phyloP scores from a whole-genome alignment of 345 rosid genomes.

The Eucalyptus pauciflora region DNA sequence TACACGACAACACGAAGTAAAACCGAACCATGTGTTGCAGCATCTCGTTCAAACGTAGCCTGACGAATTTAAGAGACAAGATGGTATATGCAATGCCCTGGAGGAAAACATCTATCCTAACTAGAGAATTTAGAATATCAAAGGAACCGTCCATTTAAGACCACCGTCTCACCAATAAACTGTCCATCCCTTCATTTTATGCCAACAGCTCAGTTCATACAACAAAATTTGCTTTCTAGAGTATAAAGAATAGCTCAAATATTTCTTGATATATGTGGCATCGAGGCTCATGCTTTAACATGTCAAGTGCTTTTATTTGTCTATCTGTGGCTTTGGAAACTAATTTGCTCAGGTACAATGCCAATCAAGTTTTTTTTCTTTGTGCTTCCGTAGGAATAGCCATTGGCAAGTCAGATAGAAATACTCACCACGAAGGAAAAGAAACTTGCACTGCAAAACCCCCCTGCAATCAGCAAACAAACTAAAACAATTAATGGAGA shows the following conservation, averaged over 20 bases:
- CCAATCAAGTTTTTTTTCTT: neutral
- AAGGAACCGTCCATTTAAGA: neutral
- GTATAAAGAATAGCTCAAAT: neutral
- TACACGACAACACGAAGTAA: neutral
- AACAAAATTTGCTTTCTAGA: neutral
- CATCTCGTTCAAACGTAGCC: neutral
- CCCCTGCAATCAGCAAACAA: too few species aligned
- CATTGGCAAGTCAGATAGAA: too few species aligned
- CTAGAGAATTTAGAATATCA: neutral
- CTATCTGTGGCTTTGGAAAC: neutral
- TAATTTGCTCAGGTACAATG: neutral
- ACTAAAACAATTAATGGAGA: too few species aligned
- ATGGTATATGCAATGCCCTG: neutral
- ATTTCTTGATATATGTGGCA: neutral
- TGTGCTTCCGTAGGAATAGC: neutral
- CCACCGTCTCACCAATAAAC: neutral
- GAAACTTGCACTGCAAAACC: too few species aligned
- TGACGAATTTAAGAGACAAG: neutral
- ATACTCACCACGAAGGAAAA: too few species aligned
- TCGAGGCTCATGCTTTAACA: neutral
- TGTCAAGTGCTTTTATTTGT: neutral
- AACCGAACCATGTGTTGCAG: neutral
- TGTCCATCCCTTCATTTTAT: neutral
- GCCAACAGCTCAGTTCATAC: neutral
- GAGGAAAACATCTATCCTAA: neutral